These are phyloP conservation scores for Exophiala oligosperma DNA, from an alignment of 2,329 filamentous ascomycete species.

Conservation along the genomic window DNA sequence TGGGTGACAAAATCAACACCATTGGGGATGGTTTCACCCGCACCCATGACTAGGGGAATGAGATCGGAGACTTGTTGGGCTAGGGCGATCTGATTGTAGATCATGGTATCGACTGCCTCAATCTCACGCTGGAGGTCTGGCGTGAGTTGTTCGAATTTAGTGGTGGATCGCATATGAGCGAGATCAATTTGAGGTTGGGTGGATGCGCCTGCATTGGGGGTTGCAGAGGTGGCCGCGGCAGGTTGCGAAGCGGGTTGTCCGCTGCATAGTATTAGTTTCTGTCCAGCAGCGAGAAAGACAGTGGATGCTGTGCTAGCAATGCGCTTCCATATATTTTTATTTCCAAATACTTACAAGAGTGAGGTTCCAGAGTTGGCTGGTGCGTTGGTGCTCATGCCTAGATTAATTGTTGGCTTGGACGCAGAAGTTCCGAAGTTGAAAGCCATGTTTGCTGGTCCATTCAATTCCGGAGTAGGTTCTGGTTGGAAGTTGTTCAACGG, in stretches of 20 bases:
- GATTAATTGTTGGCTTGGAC: conserved; percentile 17
- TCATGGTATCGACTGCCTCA: conserved; percentile 73
- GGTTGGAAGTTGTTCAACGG: neutral
- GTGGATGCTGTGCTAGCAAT: neutral
- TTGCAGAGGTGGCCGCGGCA: conserved; percentile 14
- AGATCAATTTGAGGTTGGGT: conserved; percentile 76
- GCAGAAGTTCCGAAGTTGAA: conserved; percentile 19
- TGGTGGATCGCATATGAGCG: conserved; percentile 77
- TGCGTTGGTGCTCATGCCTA: conserved; percentile 13
- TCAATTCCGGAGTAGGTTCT: neutral
- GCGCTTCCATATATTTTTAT: neutral
- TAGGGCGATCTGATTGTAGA: conserved; percentile 72
- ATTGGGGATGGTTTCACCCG: conserved; percentile 63
- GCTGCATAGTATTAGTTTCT: conserved; percentile 8
- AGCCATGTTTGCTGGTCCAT: conserved; percentile 13
- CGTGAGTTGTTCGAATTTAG: conserved; percentile 86
- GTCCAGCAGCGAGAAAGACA: neutral
- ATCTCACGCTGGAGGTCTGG: conserved; percentile 79
- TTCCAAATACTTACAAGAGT: conserved; percentile 18
- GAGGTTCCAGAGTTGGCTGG: conserved; percentile 12
- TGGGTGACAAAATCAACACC: conserved; percentile 65
- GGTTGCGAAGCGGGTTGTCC: conserved; percentile 10
- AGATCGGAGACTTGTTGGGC: conserved; percentile 76
- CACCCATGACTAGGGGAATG: conserved; percentile 61
- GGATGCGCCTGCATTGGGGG: conserved; percentile 55